Conservation (phyloP, 2,329 filamentous ascomycete genomes). For the Xylaria polymorpha region DNA sequence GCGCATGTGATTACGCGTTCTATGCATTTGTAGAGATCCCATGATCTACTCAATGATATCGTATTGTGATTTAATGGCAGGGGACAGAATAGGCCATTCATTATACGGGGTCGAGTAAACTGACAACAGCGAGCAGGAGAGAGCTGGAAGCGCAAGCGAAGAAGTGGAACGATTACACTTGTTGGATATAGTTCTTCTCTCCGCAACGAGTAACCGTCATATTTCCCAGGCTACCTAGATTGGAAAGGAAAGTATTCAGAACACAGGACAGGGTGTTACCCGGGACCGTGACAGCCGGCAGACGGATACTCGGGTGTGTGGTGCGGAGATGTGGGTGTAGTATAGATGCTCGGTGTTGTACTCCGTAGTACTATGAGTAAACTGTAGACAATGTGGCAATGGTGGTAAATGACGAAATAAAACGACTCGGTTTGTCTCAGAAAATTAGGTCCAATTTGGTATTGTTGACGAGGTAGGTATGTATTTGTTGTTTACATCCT, state of each 20-base stretch:
- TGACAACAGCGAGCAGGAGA: not conserved
- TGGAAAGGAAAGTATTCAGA: not conserved
- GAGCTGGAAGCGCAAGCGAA: not conserved
- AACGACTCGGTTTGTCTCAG: slow-evolving; percentile 8
- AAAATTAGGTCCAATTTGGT: slow-evolving; percentile 1
- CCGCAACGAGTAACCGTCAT: not conserved
- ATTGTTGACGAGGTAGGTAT: slow-evolving; percentile 8
- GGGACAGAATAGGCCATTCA: not conserved
- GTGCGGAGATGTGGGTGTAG: no score
- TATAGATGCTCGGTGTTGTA: no score
- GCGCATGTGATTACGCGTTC: slow-evolving; percentile 22
- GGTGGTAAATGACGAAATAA: not conserved
- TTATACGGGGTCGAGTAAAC: not conserved
- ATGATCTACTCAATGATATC: not conserved
- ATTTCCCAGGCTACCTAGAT: not conserved
- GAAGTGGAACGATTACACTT: not conserved
- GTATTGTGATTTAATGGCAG: not conserved
- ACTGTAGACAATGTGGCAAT: not conserved
- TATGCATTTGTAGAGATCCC: not conserved
- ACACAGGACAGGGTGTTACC: not conserved
- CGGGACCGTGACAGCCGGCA: not conserved
- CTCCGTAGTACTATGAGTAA: no score
- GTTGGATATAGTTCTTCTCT: not conserved
- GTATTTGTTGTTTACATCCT: slow-evolving; percentile 6
- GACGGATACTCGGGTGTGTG: no score